Percentiles rank a stretch among this genome's conserved stretches.
Evolutionary conservation across 352 stramenopile species (phyloP).

Genomic region (Phytophthora syringae): DNA sequence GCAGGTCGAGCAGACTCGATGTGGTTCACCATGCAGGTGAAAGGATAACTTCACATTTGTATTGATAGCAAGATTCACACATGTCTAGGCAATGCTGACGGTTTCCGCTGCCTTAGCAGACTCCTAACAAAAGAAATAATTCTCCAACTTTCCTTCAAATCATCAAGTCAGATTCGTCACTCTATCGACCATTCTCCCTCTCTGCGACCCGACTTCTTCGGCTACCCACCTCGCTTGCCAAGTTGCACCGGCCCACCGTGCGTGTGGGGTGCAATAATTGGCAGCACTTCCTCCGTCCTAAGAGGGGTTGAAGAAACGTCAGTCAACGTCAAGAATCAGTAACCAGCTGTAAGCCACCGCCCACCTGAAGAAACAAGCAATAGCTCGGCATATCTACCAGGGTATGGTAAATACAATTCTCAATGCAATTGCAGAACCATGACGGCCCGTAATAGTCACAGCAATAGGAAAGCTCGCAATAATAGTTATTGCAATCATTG

Average conservation of each 20-base stretch:
- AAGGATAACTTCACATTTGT: background rate
- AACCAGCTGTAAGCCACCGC: too few relatives aligned
- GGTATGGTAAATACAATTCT: background rate
- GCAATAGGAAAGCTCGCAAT: background rate
- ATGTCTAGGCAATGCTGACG: constrained; percentile 11
- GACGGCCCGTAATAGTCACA: background rate
- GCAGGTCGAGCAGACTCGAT: background rate
- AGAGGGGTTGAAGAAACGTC: too few relatives aligned
- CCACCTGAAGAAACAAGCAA: too few relatives aligned
- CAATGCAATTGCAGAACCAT: background rate
- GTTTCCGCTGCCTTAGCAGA: constrained; percentile 16
- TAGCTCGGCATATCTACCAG: too few relatives aligned
- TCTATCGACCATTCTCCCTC: too few relatives aligned
- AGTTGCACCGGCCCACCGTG: too few relatives aligned
- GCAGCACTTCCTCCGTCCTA: too few relatives aligned
- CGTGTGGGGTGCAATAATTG: background rate
- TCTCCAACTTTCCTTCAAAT: background rate
- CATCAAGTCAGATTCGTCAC: background rate
- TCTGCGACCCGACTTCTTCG: background rate
- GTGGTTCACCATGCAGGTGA: background rate
- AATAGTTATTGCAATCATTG: too few relatives aligned
- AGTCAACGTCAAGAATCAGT: too few relatives aligned
- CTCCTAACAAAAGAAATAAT: constrained; percentile 5
- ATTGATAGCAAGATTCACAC: too few relatives aligned
- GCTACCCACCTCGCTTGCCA: background rate